Evolutionary conservation across 768 basidiomycete species (phyloP), one percentile per base, ranked within the genome.

Genomic region (Phaeotremella skinneri): DNA sequence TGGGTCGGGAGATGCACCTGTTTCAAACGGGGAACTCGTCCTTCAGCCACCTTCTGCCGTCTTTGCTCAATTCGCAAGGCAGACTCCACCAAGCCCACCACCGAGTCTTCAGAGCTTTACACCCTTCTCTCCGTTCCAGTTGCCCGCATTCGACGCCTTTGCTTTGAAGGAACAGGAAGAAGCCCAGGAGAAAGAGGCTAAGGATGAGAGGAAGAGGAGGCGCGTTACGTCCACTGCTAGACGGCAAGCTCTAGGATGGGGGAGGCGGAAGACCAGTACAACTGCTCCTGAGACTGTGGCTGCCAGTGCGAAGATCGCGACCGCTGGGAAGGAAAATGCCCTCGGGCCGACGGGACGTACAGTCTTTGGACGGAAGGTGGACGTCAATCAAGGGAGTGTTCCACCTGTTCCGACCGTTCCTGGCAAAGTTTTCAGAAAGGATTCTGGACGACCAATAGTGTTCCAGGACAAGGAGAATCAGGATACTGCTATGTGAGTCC

Each of bases 161-260:
- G 63, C 52, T 26, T 47, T 62, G 2, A 53, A 54, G 32, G 52
- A 52, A 13, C 43, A 62, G 16, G 56, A 58, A n/a, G 17, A 49
- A 60, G 41, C 4, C n/a, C n/a, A 62, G 21, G 27, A 57, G 34
- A 39, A 42, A 39, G 27, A 52, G 13, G 23, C 34, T 26, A 39
- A 49, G n/a, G 31, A 54, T 3, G 57, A 47, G 23, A 20, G 39
- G 20, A 65, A 62, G 37, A 49, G 71, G 32, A 30, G 49, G 7
- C 49, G 72, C 32, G 69, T 73, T 14, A 65, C 60, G 25, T 65
- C 62, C 2, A 52, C 55, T 7, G 69, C 61, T 7, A 48, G 72
- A 20, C 39, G 72, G 29, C 54, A 67, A 32, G 69, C 69, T 20
- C 49, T 70, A 4, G 72, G 69, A 7, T 73, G 72, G 72, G 69